Base-by-base conservation (phyloP, 1,284 basidiomycete species). In the Lentinula novae-zelandiae region DNA sequence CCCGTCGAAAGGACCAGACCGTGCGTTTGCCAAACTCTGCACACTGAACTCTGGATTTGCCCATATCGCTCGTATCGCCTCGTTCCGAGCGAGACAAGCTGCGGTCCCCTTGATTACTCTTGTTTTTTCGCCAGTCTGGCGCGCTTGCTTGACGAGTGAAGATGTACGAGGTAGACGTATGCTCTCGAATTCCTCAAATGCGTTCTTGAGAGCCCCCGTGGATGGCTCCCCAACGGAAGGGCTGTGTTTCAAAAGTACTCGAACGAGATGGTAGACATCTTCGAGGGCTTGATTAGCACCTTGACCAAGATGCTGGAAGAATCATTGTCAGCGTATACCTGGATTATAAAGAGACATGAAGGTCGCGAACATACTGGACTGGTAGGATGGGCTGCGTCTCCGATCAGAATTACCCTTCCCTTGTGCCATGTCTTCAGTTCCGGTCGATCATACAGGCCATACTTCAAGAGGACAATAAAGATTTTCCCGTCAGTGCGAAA, bases 261-360 rank as follows among this genome's bases (percentile, higher is more conserved):
- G 71, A 12, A 74, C 69, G 20, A 82, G 70, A 60, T 74, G 72
- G 58, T 75, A 76, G 49, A 76, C 67, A 65, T 81, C 80, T 62
- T 80, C 78, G 60, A 80, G 75, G 0, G 79, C 76, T 65, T 80
- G 79, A 64, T 80, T 81, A 5, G 80, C 78, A 27, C 79, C 79
- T 69, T 81, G 80, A 1, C 79, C 79, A 17, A 82, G 73, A 64
- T 81, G 79, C 78, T 81, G 57, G 34, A 46, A 20, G 46, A 49
- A 22, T 22, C 54, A 33, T 3, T 33, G 49, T 15, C 31, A 42
- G 36, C 42, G 57, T 20, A 56, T n/a, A 1, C 9, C 62, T 54
- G n/a, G 56, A 58, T 53, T 57, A 57, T 42, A 49, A 60, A 34
- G n/a, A 8, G 22, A 10, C 17, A 36, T 38, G 31, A 34, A 27